Evolutionary conservation across 306 rosid species (phyloP).

Genomic region (Prunus mume): DNA sequence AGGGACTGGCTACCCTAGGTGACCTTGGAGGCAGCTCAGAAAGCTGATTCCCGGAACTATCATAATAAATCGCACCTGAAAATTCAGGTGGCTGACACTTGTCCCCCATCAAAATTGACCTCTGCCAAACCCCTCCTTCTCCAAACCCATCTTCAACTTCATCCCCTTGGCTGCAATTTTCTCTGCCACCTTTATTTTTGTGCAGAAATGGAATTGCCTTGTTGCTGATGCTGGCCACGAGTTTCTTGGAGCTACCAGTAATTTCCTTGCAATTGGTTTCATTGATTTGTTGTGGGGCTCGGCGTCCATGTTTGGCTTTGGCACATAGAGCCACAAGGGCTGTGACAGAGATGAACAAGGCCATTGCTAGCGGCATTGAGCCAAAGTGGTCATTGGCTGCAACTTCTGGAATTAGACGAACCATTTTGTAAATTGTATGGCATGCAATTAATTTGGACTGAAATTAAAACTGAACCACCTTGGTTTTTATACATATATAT

Average conservation of each 20-base stretch:
- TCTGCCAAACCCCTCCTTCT: constrained; percentile 47
- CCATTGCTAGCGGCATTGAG: constrained; percentile 2
- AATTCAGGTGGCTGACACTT: constrained; percentile 41
- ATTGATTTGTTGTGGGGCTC: neutral
- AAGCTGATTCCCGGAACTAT: constrained; percentile 31
- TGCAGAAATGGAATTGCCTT: constrained; percentile 11
- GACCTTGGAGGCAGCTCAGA: constrained; percentile 37
- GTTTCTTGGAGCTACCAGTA: constrained; percentile 9
- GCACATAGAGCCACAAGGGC: constrained; percentile 26
- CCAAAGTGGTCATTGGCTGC: neutral
- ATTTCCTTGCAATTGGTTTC: neutral
- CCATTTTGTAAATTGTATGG: constrained; percentile 12
- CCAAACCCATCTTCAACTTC: neutral
- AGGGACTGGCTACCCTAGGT: constrained; percentile 23
- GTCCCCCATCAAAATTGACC: constrained; percentile 46
- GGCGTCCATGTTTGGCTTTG: constrained; percentile 3
- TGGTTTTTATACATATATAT: neutral
- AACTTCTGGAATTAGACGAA: neutral
- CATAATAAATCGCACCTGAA: constrained; percentile 45
- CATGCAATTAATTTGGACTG: neutral
- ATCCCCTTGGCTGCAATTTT: neutral
- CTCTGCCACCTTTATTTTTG: constrained; percentile 9
- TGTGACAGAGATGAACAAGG: constrained; percentile 9
- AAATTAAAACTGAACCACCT: neutral
- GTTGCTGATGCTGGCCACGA: constrained; percentile 17